Evolutionary conservation across 768 basidiomycete species (phyloP).

Genomic region (Gautieria morchelliformis): DNA sequence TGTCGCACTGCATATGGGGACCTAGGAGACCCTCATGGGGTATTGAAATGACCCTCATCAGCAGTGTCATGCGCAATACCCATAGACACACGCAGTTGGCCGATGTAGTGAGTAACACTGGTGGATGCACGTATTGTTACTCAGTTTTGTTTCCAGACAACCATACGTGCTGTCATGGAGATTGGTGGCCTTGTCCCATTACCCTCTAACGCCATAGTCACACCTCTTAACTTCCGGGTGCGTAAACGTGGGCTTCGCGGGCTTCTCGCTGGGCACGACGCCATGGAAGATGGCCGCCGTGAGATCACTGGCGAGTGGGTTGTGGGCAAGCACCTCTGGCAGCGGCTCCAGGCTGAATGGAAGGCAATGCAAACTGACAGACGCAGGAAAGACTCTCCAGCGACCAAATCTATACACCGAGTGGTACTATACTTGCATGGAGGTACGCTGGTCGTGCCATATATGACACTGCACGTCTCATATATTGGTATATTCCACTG

Average conservation of each 20-base stretch:
- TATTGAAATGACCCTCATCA: slow-evolving; percentile 84
- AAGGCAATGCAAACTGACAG: slow-evolving; percentile 32
- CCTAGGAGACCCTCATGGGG: slow-evolving; percentile 90
- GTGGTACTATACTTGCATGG: slow-evolving; percentile 94
- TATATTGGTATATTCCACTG: background rate
- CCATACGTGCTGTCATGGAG: slow-evolving; percentile 58
- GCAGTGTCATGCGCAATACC: slow-evolving; percentile 77
- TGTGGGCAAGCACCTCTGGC: slow-evolving; percentile 89
- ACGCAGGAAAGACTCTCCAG: slow-evolving; percentile 16
- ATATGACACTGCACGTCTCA: background rate
- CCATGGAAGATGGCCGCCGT: slow-evolving; percentile 61
- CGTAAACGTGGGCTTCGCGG: slow-evolving; percentile 64
- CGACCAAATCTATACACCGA: slow-evolving; percentile 39
- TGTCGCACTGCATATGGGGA: slow-evolving; percentile 76
- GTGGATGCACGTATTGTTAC: too few species aligned
- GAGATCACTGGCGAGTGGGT: slow-evolving; percentile 96
- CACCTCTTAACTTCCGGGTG: slow-evolving; percentile 87
- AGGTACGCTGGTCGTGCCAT: slow-evolving; percentile 36
- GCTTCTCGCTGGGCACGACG: slow-evolving; percentile 68
- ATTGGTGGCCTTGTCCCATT: slow-evolving; percentile 76
- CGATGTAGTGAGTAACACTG: slow-evolving; percentile 54
- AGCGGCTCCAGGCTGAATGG: slow-evolving; percentile 75
- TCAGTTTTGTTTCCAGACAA: slow-evolving; percentile 22
- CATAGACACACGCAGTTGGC: slow-evolving; percentile 73
- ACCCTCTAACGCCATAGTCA: slow-evolving; percentile 87